Evolutionary conservation across 2,329 filamentous ascomycete species (phyloP).

Genomic region (Endoconidiophora laricicola): DNA sequence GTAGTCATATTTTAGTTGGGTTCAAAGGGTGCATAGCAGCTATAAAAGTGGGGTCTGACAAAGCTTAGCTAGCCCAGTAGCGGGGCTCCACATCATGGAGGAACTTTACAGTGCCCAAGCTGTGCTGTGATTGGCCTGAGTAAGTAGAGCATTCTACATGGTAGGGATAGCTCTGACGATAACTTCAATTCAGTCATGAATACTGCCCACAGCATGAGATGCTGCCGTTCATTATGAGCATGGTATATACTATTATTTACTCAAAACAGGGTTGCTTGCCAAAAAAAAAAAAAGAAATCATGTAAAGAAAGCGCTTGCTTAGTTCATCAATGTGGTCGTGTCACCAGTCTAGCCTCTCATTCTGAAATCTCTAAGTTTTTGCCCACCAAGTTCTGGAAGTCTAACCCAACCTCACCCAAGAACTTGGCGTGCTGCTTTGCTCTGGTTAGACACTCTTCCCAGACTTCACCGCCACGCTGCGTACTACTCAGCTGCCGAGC

Average conservation of each 20-base stretch:
- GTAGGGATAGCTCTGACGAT: too few relatives aligned
- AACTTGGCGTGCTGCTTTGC: conserved; percentile 67
- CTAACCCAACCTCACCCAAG: conserved; percentile 70
- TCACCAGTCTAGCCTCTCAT: not conserved
- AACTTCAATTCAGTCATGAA: too few relatives aligned
- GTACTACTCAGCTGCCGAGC: conserved; percentile 75
- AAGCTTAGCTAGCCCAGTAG: not conserved
- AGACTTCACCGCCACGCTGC: conserved; percentile 56
- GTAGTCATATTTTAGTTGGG: too few relatives aligned
- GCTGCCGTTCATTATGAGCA: too few relatives aligned
- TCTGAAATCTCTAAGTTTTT: conserved; percentile 26
- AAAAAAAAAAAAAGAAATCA: not conserved
- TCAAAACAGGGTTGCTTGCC: not conserved
- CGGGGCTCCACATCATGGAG: not conserved
- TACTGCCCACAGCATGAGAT: too few relatives aligned
- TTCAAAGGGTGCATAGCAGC: too few relatives aligned
- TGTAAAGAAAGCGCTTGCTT: not conserved
- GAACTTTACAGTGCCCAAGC: too few relatives aligned
- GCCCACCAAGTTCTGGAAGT: conserved; percentile 72
- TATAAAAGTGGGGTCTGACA: too few relatives aligned
- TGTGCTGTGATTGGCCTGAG: too few relatives aligned
- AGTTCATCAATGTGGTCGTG: not conserved
- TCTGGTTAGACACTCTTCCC: conserved; percentile 67
- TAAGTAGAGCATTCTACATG: too few relatives aligned
- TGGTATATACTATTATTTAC: not conserved